These are phyloP conservation scores for Inonotus obliquus DNA, from an alignment of 1,284 basidiomycete genomes.

Conservation along the genomic window DNA sequence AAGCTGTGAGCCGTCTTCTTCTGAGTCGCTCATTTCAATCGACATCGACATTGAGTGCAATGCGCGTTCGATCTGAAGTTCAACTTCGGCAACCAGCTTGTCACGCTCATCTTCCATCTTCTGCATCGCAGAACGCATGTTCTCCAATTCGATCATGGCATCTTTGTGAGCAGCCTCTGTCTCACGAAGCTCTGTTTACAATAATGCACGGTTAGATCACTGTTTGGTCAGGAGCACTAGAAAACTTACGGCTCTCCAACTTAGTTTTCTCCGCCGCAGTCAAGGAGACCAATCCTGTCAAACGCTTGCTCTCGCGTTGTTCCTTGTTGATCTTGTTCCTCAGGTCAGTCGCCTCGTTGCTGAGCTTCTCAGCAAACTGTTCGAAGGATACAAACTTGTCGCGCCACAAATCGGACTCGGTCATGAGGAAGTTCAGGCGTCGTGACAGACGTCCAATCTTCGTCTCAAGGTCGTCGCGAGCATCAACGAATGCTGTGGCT, in stretches of 20 bases:
- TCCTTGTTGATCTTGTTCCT: slow-evolving; percentile 83
- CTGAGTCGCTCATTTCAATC: slow-evolving; percentile 68
- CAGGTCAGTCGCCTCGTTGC: slow-evolving; percentile 76
- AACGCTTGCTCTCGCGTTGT: slow-evolving; percentile 77
- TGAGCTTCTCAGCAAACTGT: slow-evolving; percentile 87
- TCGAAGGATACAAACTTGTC: slow-evolving; percentile 91
- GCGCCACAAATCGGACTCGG: slow-evolving; percentile 83
- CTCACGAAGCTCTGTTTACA: slow-evolving; percentile 53
- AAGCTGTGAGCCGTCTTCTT: slow-evolving; percentile 21
- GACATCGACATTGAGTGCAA: slow-evolving; percentile 79
- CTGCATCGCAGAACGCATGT: slow-evolving; percentile 75
- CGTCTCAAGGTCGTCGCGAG: slow-evolving; percentile 85
- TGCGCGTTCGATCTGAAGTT: slow-evolving; percentile 81
- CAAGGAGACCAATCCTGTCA: slow-evolving; percentile 72
- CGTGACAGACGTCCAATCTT: slow-evolving; percentile 82
- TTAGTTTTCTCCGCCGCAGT: slow-evolving; percentile 74
- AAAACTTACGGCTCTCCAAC: slow-evolving; percentile 61
- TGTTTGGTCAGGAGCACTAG: slow-evolving; percentile 6
- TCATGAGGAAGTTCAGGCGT: slow-evolving; percentile 87
- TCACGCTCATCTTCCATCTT: slow-evolving; percentile 79
- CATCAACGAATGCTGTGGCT: slow-evolving; percentile 88
- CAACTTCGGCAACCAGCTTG: slow-evolving; percentile 83
- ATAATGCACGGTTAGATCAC: slow-evolving; percentile 6
- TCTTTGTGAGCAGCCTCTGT: slow-evolving; percentile 72
- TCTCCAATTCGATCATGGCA: slow-evolving; percentile 61